Evolutionary conservation across 2,329 filamentous ascomycete species (phyloP).

Genomic region (Ceratocystis smalleyi): DNA sequence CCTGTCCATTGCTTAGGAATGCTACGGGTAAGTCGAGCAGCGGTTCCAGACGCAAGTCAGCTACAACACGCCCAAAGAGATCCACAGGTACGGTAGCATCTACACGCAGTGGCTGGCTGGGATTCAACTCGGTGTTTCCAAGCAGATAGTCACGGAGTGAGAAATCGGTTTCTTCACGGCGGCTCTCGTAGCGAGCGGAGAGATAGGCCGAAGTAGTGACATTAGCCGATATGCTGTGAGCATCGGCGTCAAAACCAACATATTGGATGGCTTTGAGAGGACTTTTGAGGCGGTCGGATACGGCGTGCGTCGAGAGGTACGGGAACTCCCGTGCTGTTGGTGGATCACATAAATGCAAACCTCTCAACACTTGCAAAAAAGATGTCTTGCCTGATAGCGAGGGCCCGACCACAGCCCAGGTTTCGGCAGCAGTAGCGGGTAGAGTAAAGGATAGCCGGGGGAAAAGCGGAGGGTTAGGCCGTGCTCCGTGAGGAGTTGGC

Average conservation of each 20-base stretch:
- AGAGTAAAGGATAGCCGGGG: constrained; percentile 54
- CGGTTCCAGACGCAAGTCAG: constrained; percentile 50
- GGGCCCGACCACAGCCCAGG: constrained; percentile 76
- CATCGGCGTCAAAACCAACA: constrained; percentile 75
- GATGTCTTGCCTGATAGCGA: constrained; percentile 67
- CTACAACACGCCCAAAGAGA: constrained; percentile 47
- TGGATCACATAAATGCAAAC: constrained; percentile 60
- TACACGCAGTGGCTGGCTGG: constrained; percentile 32
- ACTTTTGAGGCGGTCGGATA: constrained; percentile 39
- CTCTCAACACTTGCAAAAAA: constrained; percentile 63
- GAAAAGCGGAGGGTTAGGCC: constrained; percentile 59
- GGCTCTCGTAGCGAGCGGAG: constrained; percentile 78
- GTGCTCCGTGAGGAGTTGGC: constrained; percentile 36
- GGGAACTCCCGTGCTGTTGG: constrained; percentile 64
- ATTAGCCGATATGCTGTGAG: constrained; percentile 36
- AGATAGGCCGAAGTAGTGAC: constrained; percentile 62
- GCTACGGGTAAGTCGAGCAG: constrained; percentile 70
- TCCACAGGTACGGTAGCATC: constrained; percentile 33
- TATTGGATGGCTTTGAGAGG: constrained; percentile 62
- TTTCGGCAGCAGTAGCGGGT: constrained; percentile 40
- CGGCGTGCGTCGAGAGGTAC: constrained; percentile 49
- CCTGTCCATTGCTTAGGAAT: constrained; percentile 89
- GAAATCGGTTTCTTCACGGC: constrained; percentile 75
- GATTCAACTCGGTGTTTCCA: constrained; percentile 72
- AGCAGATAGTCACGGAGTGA: constrained; percentile 65